These are phyloP conservation scores for Podaxis mareebaensis DNA, from an alignment of 768 basidiomycete genomes.

Conservation along the genomic window DNA sequence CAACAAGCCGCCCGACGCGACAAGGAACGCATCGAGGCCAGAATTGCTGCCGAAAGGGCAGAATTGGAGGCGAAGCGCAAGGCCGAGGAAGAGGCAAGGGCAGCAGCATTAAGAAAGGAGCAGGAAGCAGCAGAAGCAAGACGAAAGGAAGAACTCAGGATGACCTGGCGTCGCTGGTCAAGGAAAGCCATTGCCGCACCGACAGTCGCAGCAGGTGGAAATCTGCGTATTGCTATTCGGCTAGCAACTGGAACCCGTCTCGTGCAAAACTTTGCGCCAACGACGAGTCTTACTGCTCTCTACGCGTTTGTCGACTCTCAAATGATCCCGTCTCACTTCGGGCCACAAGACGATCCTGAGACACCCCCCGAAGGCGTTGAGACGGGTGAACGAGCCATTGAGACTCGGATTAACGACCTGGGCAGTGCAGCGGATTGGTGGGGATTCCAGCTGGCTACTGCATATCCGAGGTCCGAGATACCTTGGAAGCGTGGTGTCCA, in stretches of 20 bases:
- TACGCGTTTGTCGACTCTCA: constrained; percentile 75
- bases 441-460: constrained; percentile 67
- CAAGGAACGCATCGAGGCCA: constrained; percentile 61
- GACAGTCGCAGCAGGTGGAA: constrained; percentile 22
- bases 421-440: constrained; percentile 51
- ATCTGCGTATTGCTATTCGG: constrained; percentile 52
- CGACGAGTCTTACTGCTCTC: constrained; percentile 57
- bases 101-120: constrained; percentile 21
- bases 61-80: constrained; percentile 35
- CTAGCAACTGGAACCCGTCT: constrained; percentile 57
- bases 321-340: constrained; percentile 43
- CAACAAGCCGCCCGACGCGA: constrained; percentile 64
- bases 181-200: constrained; percentile 43
- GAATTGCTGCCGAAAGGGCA: constrained; percentile 43
- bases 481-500: constrained; percentile 42
- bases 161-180: constrained; percentile 63
- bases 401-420: constrained; percentile 25
- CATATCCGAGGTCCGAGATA: constrained; percentile 72
- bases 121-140: constrained; percentile 29
- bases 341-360: constrained; percentile 40
- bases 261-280: constrained; percentile 53
- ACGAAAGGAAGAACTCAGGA: constrained; percentile 41
- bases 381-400: constrained; percentile 36
- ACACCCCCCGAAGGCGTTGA: constrained; percentile 40
- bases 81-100: constrained; percentile 34